A percentile compares a stretch with the other conserved stretches of the same genome.
These are phyloP conservation scores for Coelastrella sp. DNA, from an alignment of 139 green algal genomes.

Conservation along the genomic window DNA sequence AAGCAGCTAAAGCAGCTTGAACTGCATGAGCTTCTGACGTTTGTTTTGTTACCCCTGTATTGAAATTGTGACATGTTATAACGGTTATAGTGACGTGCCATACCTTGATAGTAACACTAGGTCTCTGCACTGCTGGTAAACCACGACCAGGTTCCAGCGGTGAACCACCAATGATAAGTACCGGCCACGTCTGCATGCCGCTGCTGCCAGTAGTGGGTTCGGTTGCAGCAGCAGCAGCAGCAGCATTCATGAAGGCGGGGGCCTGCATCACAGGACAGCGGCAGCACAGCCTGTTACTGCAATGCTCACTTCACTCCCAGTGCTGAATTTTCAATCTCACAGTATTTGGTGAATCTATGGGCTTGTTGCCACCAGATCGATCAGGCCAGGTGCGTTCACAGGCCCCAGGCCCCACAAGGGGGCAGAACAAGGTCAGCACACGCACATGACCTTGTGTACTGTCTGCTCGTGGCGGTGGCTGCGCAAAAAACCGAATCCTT, in stretches of 20 bases:
- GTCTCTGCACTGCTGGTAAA: slow-evolving; percentile 27
- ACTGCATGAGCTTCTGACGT: too few species aligned
- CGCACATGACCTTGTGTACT: too few species aligned
- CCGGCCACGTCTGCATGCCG: slow-evolving; percentile 8
- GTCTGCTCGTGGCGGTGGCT: too few species aligned
- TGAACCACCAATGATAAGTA: slow-evolving; percentile 15
- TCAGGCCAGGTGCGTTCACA: too few species aligned
- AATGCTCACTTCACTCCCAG: background rate
- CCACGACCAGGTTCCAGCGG: background rate
- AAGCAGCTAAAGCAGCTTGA: too few species aligned
- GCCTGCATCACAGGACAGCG: slow-evolving; percentile 1
- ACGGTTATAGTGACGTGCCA: background rate
- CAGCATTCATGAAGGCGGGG: background rate
- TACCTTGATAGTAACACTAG: slow-evolving; percentile 37
- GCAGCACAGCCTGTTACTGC: background rate
- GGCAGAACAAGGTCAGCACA: too few species aligned
- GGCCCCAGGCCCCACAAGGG: too few species aligned
- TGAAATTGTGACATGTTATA: background rate
- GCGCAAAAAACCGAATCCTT: too few species aligned
- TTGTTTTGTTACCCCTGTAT: background rate
- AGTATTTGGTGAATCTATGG: too few species aligned
- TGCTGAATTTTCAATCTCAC: too few species aligned
- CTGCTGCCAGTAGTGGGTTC: background rate
- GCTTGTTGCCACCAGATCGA: too few species aligned
- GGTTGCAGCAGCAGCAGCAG: slow-evolving; percentile 30